A percentile compares a stretch with the other conserved stretches of the same genome.
Conservation (phyloP, 352 stramenopile species). For the Phytophthora citricola region DNA sequence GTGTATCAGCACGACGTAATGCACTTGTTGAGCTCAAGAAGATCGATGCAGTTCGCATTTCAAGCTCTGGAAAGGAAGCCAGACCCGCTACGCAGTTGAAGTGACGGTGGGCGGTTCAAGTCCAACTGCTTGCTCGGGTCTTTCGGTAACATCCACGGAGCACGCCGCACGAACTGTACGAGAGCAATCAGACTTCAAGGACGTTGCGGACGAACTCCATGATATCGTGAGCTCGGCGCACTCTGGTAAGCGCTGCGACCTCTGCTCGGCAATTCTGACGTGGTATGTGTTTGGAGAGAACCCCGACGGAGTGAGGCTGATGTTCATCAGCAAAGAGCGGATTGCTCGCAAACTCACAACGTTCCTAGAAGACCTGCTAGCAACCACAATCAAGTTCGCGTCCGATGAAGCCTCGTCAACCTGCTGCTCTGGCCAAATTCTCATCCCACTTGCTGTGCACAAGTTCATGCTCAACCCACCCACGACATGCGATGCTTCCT, state of each 20-base stretch:
- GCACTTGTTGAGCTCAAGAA: slow-evolving; percentile 19
- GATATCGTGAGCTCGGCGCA: slow-evolving; percentile 12
- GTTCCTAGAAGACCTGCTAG: slow-evolving; percentile 25
- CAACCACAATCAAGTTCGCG: slow-evolving; percentile 4
- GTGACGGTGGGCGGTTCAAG: slow-evolving; percentile 4
- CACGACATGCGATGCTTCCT: slow-evolving; percentile 9
- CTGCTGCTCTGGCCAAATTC: slow-evolving; percentile 13
- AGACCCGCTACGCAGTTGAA: slow-evolving; percentile 16
- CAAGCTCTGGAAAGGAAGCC: slow-evolving; percentile 7
- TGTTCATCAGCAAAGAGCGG: slow-evolving; percentile 16
- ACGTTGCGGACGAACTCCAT: slow-evolving; percentile 14
- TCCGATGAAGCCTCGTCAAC: slow-evolving; percentile 8
- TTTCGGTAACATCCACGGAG: slow-evolving; percentile 4
- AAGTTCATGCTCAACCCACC: slow-evolving; percentile 20
- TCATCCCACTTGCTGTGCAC: slow-evolving; percentile 23
- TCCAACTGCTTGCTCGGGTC: neutral
- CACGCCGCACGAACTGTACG: slow-evolving; percentile 1
- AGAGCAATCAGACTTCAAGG: slow-evolving; percentile 23
- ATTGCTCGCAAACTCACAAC: slow-evolving; percentile 24
- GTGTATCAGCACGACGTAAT: slow-evolving; percentile 3
- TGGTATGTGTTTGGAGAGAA: slow-evolving; percentile 25
- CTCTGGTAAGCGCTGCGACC: slow-evolving; percentile 14
- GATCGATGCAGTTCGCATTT: slow-evolving; percentile 20
- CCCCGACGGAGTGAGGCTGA: slow-evolving; percentile 11
- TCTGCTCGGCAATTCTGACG: slow-evolving; percentile 19